A percentile compares a stretch with the other conserved stretches of the same genome.
Evolutionary conservation across 1,139 yeast genomes (phyloP).

Genomic region (Sugiyamaella neomexicana): DNA sequence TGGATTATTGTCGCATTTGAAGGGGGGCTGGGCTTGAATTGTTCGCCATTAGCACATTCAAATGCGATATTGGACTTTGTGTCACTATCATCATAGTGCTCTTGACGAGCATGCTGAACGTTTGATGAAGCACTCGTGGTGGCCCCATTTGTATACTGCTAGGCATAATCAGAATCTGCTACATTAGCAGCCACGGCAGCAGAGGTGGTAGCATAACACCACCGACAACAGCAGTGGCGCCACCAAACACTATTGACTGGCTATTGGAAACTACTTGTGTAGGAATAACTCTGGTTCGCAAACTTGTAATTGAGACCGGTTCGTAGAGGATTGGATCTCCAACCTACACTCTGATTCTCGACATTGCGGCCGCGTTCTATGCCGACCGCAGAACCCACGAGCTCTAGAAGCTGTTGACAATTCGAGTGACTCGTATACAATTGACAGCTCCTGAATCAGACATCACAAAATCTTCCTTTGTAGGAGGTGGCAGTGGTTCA

Average conservation of each 20-base stretch:
- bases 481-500: no score
- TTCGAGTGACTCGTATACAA: no score
- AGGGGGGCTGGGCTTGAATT: slow-evolving; percentile 9
- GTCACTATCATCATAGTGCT: slow-evolving; percentile 18
- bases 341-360: no score
- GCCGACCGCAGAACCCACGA: no score
- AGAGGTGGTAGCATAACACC: neutral
- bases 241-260: neutral
- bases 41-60: slow-evolving; percentile 26
- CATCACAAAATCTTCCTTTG: no score
- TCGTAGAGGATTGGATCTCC: neutral
- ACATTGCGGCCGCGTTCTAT: no score
- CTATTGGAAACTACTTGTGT: neutral
- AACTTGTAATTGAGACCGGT: neutral
- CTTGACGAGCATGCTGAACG: neutral
- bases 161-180: neutral
- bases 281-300: neutral
- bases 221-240: slow-evolving; percentile 1
- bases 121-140: neutral
- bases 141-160: neutral
- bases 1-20: neutral
- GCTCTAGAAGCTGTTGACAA: no score
- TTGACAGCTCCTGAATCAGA: no score
- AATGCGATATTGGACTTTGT: slow-evolving; percentile 24
- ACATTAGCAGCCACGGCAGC: neutral